A percentile compares a stretch with the other conserved stretches of the same genome.
These are phyloP conservation scores for Ogataea saltuana DNA, from an alignment of 805 yeast genomes.

Conservation along the genomic window DNA sequence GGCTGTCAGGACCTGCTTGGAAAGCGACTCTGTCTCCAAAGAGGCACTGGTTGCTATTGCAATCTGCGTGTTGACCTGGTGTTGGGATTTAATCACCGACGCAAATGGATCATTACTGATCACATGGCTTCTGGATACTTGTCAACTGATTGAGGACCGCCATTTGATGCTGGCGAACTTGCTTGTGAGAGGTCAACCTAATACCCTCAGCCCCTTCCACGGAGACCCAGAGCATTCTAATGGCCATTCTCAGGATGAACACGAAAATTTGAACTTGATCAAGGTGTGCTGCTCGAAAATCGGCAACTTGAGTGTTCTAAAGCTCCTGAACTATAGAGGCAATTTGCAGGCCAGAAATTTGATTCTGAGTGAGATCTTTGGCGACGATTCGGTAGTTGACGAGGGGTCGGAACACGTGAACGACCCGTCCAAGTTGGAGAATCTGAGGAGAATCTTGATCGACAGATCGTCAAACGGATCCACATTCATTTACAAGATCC, in stretches of 20 bases:
- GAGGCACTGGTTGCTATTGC: conserved; percentile 76
- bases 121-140: conserved; percentile 94
- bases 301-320: conserved; percentile 79
- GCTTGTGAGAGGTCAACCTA: conserved; percentile 23
- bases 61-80: conserved; percentile 72
- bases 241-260: conserved; percentile 2
- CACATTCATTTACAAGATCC: conserved; percentile 74
- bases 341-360: conserved; percentile 61
- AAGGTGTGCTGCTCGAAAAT: conserved; percentile 49
- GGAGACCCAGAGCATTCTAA: background rate
- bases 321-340: conserved; percentile 68
- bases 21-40: conserved; percentile 64
- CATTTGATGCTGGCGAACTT: conserved; percentile 51
- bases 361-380: conserved; percentile 68
- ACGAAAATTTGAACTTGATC: conserved; percentile 16
- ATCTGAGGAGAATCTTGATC: conserved; percentile 52
- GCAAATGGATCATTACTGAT: conserved; percentile 85
- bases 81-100: conserved; percentile 77
- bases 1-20: conserved; percentile 90
- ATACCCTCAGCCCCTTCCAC: conserved; percentile 2
- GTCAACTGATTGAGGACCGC: conserved; percentile 57
- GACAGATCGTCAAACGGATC: conserved; percentile 69
- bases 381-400: conserved; percentile 38
- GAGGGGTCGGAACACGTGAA: conserved; percentile 25
- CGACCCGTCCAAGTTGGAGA: conserved; percentile 12